Base-by-base conservation (phyloP, 306 rosid species). In the Psophocarpus tetragonolobus region DNA sequence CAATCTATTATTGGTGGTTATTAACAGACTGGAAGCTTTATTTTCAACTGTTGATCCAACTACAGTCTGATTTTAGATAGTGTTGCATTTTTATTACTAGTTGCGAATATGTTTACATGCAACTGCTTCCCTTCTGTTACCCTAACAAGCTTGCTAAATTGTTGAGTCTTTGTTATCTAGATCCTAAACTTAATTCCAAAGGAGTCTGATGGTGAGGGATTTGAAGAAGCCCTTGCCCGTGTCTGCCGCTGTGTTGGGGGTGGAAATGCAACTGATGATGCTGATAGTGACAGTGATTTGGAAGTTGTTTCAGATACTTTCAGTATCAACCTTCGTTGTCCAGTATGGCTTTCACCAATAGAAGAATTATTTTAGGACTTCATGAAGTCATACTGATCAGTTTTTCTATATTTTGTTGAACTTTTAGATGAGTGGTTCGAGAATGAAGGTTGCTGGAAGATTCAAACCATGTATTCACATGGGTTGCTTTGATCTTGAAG, bases 361-460 rank as follows among this genome's bases (percentile, higher is more conserved):
- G 71, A 36, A 69, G 68, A 50, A 39, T 77, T 56, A 68, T 35
- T 30, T 71, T 36, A 24, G 75, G 18, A 45, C 61, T 50, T 32
- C 33, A 48, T 10, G 30, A 21, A 54, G 54, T 79, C 50, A 17
- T 41, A 48, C 71, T 77, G 39, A 77, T 78, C 53, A 72, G 73
- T 80, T 66, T 75, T 76, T 76, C 67, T 60, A 44, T 57, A 66
- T 50, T 80, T 72, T 77, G 84, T 53, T 76, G 68, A 63, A 67
- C 41, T 11, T 81, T 29, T 67, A 96, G 99, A 93, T 96, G 98
- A 96, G 99, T 81, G 98, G 99, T 76, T 93, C 98, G 20, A 93
- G 99, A 83, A 96, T 96, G 97, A 96, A 96, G 87, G 81, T 92
- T 81, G 97, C 99, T 48, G 99, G 99, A 84, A 90, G 99, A 83